Percentiles rank a stretch among this genome's conserved stretches.
phyloP scores from a whole-genome alignment of 1,284 basidiomycete species.

The Marasmius oreades region DNA sequence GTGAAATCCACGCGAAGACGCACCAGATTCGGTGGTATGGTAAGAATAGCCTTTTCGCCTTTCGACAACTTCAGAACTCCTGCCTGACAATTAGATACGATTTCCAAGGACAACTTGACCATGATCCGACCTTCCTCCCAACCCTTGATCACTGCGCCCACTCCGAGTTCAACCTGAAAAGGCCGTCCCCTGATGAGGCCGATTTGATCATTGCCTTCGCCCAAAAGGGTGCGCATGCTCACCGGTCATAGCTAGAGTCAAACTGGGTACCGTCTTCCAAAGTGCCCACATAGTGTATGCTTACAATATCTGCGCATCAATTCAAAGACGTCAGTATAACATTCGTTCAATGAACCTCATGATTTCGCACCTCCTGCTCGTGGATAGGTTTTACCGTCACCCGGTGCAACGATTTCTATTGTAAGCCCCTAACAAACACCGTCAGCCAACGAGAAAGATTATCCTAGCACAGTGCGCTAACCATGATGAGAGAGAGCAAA shows the following conservation, averaged over 20 bases:
- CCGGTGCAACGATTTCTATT: slow-evolving; percentile 36
- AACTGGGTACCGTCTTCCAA: slow-evolving; percentile 24
- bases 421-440: slow-evolving; percentile 40
- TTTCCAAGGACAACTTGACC: neutral
- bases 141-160: slow-evolving; percentile 65
- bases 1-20: slow-evolving; percentile 2
- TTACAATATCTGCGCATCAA: slow-evolving; percentile 38
- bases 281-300: slow-evolving; percentile 29
- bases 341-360: neutral
- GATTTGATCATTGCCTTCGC: slow-evolving; percentile 4
- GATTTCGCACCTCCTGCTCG: slow-evolving; percentile 42
- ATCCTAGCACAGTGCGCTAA: neutral
- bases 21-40: slow-evolving; percentile 50
- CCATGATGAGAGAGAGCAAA: slow-evolving; percentile 1
- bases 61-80: slow-evolving; percentile 61
- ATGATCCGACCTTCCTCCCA: slow-evolving; percentile 64
- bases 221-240: slow-evolving; percentile 2
- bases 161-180: slow-evolving; percentile 60
- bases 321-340: slow-evolving; percentile 8
- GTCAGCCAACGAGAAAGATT: neutral
- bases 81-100: slow-evolving; percentile 20
- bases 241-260: slow-evolving; percentile 21
- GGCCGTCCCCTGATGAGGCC: slow-evolving; percentile 33
- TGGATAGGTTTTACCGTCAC: slow-evolving; percentile 46
- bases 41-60: slow-evolving; percentile 60